phyloP scores from a whole-genome alignment of 371 early-diverging fungal species.

The Furculomyces boomerangus region DNA sequence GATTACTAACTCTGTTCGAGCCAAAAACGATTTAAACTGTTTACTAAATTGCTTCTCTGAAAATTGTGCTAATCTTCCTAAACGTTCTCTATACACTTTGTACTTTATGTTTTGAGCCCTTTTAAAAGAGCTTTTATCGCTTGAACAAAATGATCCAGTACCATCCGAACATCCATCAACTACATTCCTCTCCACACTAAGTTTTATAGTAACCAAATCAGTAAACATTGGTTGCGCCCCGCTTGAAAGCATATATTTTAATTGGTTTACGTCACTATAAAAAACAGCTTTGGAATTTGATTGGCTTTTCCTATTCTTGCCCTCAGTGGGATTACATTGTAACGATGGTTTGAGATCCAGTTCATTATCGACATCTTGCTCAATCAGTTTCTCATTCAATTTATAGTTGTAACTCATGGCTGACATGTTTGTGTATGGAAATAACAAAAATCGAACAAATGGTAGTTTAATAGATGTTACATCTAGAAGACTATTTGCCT shows the following conservation, averaged over 20 bases:
- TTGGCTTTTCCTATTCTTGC: not conserved
- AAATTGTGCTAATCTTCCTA: slow-evolving; percentile 17
- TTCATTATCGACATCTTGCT: not conserved
- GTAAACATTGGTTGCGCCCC: slow-evolving; percentile 16
- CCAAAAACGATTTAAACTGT: slow-evolving; percentile 3
- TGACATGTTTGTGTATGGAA: not conserved
- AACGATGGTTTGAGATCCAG: not conserved
- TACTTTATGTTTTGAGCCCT: not conserved
- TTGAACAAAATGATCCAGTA: slow-evolving; percentile 2
- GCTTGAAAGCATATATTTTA: slow-evolving; percentile 12
- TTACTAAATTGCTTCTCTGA: slow-evolving; percentile 10
- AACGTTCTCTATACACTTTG: slow-evolving; percentile 7
- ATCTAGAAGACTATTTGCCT: not conserved
- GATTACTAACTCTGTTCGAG: slow-evolving; percentile 8
- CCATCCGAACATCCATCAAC: slow-evolving; percentile 8
- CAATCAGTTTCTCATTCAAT: not conserved
- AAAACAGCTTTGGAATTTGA: slow-evolving; percentile 2
- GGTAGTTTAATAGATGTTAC: not conserved
- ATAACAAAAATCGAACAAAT: not conserved
- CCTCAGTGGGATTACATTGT: not conserved
- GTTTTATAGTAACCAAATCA: slow-evolving; percentile 7
- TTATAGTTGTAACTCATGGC: not conserved
- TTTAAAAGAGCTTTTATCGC: not conserved
- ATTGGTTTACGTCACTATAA: slow-evolving; percentile 1
- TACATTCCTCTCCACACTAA: not conserved